Base-by-base conservation (phyloP, 495 filamentous ascomycete species). In the Trichoderma reesei region DNA sequence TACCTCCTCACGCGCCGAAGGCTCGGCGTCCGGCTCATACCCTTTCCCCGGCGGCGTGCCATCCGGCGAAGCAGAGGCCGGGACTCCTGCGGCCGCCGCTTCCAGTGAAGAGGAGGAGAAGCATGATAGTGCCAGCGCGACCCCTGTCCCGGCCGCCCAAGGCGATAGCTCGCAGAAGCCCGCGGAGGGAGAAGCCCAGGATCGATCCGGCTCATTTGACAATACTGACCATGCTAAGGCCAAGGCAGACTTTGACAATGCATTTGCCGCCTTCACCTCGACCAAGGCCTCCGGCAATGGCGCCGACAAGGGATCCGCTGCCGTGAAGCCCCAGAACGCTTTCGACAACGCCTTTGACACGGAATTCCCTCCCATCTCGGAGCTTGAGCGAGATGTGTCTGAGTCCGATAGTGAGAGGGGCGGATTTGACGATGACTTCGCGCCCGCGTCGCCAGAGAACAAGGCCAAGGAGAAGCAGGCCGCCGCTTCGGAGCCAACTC, bases 291-390 rank as follows among this genome's bases (percentile, higher is more conserved):
- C 51, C 26, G 26, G 51, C 51, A 56, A 26, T 11, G 38, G 38
- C 51, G 9, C 26, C 10, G 51, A 56, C 51, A 56, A 56, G 1
- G 51, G 51, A 39, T 6, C 38, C 26, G 20, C 51, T 34, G 51
- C 31, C 6, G 51, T 31, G 34, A 56, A 56, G 31, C 51, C 51
- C 26, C 51, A 56, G 20, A 56, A 56, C 31, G 51, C 51, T 9
- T 56, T 56, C 65, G 76, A 84, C 68, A 56, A 56, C 31, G 51
- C 51, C 20, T 56, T 56, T 64, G 76, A 84, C 68, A 75, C 83
- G n/a, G 94, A 98, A 70, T 98, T 98, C 75, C 95, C 95, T 41
- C 94, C 94, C 1, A 96, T 98, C 64, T 87, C 86, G 42, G 92
- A 96, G 69, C 72, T 96, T 41, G 86, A 87, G 51, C 80, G 88